phyloP scores from a whole-genome alignment of 768 basidiomycete species.

The Lactifluus subvellereus region DNA sequence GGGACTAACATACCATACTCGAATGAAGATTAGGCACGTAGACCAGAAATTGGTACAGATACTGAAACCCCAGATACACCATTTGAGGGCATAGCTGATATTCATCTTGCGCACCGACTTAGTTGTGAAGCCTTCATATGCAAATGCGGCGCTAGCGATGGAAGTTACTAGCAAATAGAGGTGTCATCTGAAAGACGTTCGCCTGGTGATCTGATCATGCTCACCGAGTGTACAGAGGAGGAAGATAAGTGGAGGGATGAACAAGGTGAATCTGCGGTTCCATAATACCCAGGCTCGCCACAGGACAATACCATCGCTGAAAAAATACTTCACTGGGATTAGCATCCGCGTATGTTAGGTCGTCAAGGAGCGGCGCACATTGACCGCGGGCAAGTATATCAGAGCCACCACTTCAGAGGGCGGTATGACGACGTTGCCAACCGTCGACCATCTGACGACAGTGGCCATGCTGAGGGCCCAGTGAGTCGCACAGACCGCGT shows the following conservation, averaged over 20 bases:
- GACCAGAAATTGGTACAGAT: slow-evolving; percentile 16
- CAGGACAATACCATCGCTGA: slow-evolving; percentile 12
- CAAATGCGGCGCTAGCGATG: background rate
- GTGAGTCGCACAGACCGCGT: background rate
- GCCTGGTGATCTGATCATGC: background rate
- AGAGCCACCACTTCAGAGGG: background rate
- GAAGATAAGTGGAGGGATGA: background rate
- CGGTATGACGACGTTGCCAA: background rate
- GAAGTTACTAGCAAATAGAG: background rate
- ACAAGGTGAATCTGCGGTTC: background rate
- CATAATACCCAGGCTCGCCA: slow-evolving; percentile 18
- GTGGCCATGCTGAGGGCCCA: background rate
- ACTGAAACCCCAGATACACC: slow-evolving; percentile 1
- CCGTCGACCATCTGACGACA: background rate
- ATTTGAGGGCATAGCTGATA: background rate
- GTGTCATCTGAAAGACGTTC: background rate
- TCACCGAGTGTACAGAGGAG: slow-evolving; percentile 6
- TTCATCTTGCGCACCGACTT: background rate
- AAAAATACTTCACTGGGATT: background rate
- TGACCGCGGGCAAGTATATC: slow-evolving; percentile 6
- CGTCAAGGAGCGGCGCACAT: background rate
- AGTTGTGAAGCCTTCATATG: background rate
- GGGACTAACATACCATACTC: slow-evolving; percentile 2
- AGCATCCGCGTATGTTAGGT: background rate
- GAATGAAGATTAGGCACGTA: slow-evolving; percentile 12